Evolutionary conservation across 768 basidiomycete genomes (phyloP).

Genomic region (Tulasnella sp.): DNA sequence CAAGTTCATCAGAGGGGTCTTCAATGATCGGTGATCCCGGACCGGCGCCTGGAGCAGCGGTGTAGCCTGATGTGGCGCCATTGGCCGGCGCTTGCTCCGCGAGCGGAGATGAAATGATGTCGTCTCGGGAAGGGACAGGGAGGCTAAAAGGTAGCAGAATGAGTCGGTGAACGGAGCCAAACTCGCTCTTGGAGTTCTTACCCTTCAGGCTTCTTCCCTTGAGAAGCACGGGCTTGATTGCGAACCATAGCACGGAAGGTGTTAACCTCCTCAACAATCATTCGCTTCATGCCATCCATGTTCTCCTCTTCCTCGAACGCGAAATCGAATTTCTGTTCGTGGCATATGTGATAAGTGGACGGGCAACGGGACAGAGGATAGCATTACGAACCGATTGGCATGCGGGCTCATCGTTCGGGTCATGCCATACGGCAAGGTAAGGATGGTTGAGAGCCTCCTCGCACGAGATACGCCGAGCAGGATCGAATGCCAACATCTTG

Average conservation of each 20-base stretch:
- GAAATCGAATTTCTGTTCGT: constrained; percentile 71
- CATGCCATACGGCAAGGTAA: constrained; percentile 95
- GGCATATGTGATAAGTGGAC: background rate
- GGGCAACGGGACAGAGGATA: background rate
- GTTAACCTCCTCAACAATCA: constrained; percentile 90
- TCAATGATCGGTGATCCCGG: constrained; percentile 50
- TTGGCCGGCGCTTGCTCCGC: constrained; percentile 45
- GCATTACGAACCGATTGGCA: constrained; percentile 50
- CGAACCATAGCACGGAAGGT: constrained; percentile 84
- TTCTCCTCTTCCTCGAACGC: constrained; percentile 93
- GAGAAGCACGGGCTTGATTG: constrained; percentile 59
- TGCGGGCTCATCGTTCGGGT: constrained; percentile 84
- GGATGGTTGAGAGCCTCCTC: constrained; percentile 93
- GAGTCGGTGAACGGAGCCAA: background rate
- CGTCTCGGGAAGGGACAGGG: constrained; percentile 69
- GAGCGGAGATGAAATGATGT: constrained; percentile 67
- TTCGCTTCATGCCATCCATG: constrained; percentile 92
- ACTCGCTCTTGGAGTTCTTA: constrained; percentile 35
- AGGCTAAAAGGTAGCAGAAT: constrained; percentile 34
- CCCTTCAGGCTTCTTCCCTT: constrained; percentile 66
- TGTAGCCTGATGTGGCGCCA: constrained; percentile 62
- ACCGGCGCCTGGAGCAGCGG: constrained; percentile 25
- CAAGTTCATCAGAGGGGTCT: constrained; percentile 74
- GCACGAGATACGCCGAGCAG: constrained; percentile 90
- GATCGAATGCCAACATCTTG: constrained; percentile 91